A percentile compares a stretch with the other conserved stretches of the same genome.
Evolutionary conservation across 805 yeast species (phyloP).

Genomic region (Dipodascus geniculatus): DNA sequence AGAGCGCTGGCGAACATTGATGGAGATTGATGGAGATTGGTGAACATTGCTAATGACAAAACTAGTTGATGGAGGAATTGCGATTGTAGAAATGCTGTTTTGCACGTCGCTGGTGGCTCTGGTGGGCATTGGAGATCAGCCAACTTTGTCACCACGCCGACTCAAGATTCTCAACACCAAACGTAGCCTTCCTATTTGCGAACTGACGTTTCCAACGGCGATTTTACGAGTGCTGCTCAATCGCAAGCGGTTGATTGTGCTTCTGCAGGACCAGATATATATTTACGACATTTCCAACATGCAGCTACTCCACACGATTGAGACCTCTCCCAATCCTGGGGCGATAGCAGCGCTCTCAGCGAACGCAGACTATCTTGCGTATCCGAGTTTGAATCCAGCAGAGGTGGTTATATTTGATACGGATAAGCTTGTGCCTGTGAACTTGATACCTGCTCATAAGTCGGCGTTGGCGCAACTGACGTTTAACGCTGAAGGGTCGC

Average conservation of each 20-base stretch:
- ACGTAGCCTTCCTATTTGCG: constrained; percentile 66
- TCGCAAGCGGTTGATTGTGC: constrained; percentile 68
- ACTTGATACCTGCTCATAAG: constrained; percentile 79
- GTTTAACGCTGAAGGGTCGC: constrained; percentile 61
- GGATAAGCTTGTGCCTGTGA: constrained; percentile 57
- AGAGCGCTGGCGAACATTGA: too few relatives aligned
- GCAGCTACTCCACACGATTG: constrained; percentile 64
- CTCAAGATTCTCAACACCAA: constrained; percentile 77
- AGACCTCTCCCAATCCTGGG: constrained; percentile 36
- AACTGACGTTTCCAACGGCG: constrained; percentile 70
- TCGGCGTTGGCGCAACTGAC: constrained; percentile 57
- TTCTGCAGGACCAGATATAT: constrained; percentile 68
- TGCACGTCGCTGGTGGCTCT: constrained; percentile 77
- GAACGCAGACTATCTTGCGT: constrained; percentile 38
- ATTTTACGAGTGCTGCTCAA: constrained; percentile 67
- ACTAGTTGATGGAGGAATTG: constrained; percentile 28
- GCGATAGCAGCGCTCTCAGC: constrained; percentile 28
- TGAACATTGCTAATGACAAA: background rate
- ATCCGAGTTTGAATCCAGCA: constrained; percentile 47
- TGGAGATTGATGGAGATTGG: background rate
- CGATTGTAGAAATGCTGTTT: constrained; percentile 79
- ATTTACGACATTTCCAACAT: constrained; percentile 87
- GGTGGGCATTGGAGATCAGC: constrained; percentile 67
- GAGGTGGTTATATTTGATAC: constrained; percentile 75
- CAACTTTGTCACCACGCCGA: constrained; percentile 57